A percentile compares a stretch with the other conserved stretches of the same genome.
Conservation (phyloP, 2,329 filamentous ascomycete species). For the Grosmannia serpens region DNA sequence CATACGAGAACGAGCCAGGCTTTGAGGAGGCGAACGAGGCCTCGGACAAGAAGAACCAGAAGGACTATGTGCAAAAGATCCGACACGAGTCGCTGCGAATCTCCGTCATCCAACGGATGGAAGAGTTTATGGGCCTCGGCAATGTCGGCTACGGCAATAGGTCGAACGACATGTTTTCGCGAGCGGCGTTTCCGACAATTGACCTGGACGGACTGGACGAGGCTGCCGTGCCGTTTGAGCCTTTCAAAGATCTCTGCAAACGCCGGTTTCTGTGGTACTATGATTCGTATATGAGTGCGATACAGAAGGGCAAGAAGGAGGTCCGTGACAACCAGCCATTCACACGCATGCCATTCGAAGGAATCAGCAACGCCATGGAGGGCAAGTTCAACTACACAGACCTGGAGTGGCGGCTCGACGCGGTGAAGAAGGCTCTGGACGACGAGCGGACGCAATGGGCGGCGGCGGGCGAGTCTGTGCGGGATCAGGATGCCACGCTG, state of each 20-base stretch:
- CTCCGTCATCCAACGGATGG: constrained; percentile 74
- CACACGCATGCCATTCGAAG: constrained; percentile 80
- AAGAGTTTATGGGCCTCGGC: constrained; percentile 61
- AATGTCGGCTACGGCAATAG: constrained; percentile 12
- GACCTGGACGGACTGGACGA: constrained; percentile 41
- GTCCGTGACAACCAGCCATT: constrained; percentile 56
- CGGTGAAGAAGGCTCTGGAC: constrained; percentile 59
- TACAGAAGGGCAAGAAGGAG: constrained; percentile 53
- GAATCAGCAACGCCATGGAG: constrained; percentile 64
- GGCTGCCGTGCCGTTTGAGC: constrained; percentile 53
- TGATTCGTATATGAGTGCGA: constrained; percentile 66
- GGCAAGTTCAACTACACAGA: constrained; percentile 74
- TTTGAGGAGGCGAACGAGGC: constrained; percentile 64
- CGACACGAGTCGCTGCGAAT: constrained; percentile 82
- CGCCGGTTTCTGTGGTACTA: constrained; percentile 93
- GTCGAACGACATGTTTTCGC: background rate
- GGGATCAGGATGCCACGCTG: constrained; percentile 58
- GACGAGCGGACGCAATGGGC: constrained; percentile 64
- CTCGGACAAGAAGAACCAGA: constrained; percentile 61
- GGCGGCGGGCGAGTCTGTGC: constrained; percentile 50
- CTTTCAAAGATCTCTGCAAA: constrained; percentile 85
- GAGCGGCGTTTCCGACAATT: constrained; percentile 29
- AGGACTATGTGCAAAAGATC: constrained; percentile 76
- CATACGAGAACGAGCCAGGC: constrained; percentile 92
- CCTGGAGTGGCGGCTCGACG: constrained; percentile 55